A percentile compares a stretch with the other conserved stretches of the same genome.
phyloP scores from a whole-genome alignment of 1,139 yeast species.

The Candida sp. region DNA sequence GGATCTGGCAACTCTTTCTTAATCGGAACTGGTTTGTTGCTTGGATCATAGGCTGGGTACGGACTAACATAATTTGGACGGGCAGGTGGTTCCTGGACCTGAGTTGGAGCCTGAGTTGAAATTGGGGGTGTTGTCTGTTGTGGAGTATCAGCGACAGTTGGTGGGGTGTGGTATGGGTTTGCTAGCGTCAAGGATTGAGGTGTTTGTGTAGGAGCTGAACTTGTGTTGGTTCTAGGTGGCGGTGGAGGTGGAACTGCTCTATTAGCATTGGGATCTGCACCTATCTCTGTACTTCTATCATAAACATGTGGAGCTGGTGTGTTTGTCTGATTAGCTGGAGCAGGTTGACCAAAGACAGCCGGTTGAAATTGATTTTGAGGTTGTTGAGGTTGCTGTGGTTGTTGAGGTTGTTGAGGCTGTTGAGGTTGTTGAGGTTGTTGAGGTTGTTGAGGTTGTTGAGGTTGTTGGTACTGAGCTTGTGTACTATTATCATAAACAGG shows the following conservation, averaged over 20 bases:
- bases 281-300: background rate
- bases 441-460: conserved; percentile 8
- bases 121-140: background rate
- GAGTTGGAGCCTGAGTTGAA: background rate
- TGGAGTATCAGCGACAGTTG: background rate
- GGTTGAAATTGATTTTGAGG: conserved; percentile 1
- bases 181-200: background rate
- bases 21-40: conserved; percentile 7
- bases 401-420: conserved; percentile 7
- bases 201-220: background rate
- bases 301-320: background rate
- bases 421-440: conserved; percentile 4
- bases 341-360: background rate
- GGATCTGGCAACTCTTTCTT: conserved; percentile 34
- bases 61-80: background rate
- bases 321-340: background rate
- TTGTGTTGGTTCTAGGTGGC: background rate
- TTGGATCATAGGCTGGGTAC: background rate
- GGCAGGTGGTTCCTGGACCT: background rate
- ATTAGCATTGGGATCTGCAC: background rate
- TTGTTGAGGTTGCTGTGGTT: conserved; percentile 4
- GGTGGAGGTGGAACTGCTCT: conserved; percentile 2
- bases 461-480: conserved; percentile 1
- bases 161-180: conserved; percentile 4
- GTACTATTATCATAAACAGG: background rate